These are phyloP conservation scores for Penicillium sclerotiorum DNA, from an alignment of 2,329 filamentous ascomycete genomes.

Conservation along the genomic window DNA sequence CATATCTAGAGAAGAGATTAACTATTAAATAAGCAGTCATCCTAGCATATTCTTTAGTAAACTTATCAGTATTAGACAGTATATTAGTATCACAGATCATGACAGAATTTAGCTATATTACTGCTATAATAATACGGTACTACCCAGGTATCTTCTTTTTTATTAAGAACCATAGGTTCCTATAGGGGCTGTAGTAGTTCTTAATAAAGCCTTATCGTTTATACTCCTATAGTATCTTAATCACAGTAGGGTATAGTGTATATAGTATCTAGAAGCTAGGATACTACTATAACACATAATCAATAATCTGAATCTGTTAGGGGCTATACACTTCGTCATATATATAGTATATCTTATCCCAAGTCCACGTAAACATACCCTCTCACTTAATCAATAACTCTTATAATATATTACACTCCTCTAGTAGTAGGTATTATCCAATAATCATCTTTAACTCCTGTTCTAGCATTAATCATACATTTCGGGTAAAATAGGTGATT, in stretches of 20 bases:
- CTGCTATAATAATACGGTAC: not conserved
- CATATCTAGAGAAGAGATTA: not conserved
- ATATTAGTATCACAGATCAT: not conserved
- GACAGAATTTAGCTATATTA: not conserved
- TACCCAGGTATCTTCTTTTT: not conserved
- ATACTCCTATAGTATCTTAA: not conserved
- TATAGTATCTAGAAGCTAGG: not conserved
- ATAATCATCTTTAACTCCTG: too few relatives aligned
- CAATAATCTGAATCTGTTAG: too few relatives aligned
- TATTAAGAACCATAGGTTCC: not conserved
- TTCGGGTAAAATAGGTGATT: too few relatives aligned
- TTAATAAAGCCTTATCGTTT: not conserved
- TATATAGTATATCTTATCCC: too few relatives aligned
- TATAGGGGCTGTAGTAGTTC: not conserved
- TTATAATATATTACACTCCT: too few relatives aligned
- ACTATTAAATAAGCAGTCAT: not conserved
- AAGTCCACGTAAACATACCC: too few relatives aligned
- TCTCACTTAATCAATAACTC: too few relatives aligned
- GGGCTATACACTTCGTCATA: too few relatives aligned
- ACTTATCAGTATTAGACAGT: not conserved
- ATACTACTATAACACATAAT: too few relatives aligned
- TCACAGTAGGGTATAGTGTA: not conserved
- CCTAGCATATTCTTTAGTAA: conserved; percentile 1
- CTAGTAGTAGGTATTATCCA: too few relatives aligned
- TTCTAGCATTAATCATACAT: too few relatives aligned